Base-by-base conservation (phyloP, 1,139 yeast genomes). In the Yamadazyma spencermartinsiae region DNA sequence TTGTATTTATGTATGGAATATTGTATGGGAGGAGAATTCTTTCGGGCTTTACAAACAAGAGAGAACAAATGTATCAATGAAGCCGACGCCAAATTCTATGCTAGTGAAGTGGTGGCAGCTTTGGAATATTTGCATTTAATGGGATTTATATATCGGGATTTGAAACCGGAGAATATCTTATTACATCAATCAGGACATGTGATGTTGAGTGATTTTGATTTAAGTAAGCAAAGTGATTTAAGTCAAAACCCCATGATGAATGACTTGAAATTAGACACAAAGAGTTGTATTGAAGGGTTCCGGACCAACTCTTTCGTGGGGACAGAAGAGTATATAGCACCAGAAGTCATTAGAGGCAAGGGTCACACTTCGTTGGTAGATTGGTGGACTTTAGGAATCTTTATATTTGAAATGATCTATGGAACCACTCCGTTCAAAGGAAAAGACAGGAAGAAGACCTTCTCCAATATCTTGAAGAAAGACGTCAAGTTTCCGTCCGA, bases 1-100 rank as follows among this genome's bases (percentile, higher is more conserved):
- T 65, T 94, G n/a, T 94, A 90, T 55, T 75, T 94, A 37, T 94
- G 98, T 59, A 90, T 94, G 96, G 99, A 94, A 61, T 94, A 92
- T 55, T 94, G 98, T 58, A 89, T 92, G 94, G 99, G 99, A 15
- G 98, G 99, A 34, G 99, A 94, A 63, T 94, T 94, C 58, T 94
- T 94, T 70, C 72, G 98, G 43, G 98, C 98, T 0, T 66, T 94
- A 38, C 98, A 94, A 63, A 89, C 97, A 0, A 74, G 97, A 44
- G 86, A 82, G 45, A 79, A 90, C 37, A 88, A 89, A 57, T 86
- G 95, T 45, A 82, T 94, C 12, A 73, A 80, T 27, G 99, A 94
- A 60, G 78, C 72, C 35, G 98, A 90, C 58, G 98, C 98, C 13
- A 73, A 81, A 43, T 94, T 94, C 58, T 94, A 94, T 60, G 97